phyloP scores from a whole-genome alignment of 2,329 filamentous ascomycete species.

The Herpomyces periplanetae region DNA sequence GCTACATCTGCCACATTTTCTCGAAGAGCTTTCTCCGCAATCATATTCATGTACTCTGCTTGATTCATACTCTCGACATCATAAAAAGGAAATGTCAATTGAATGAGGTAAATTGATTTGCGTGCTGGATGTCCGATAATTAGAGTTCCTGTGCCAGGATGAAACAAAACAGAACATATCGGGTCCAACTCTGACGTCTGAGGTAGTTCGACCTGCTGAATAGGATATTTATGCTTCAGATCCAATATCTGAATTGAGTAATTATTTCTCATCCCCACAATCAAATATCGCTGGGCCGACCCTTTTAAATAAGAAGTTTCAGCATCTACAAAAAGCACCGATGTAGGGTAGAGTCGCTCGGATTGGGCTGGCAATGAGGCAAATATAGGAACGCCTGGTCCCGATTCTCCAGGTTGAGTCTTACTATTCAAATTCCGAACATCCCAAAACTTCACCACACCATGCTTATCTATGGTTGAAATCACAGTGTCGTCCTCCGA shows the following conservation, averaged over 20 bases:
- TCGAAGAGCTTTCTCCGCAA: slow-evolving; percentile 29
- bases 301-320: slow-evolving; percentile 65
- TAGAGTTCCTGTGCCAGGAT: slow-evolving; percentile 65
- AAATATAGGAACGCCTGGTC: slow-evolving; percentile 17
- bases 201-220: slow-evolving; percentile 83
- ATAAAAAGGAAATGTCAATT: slow-evolving; percentile 76
- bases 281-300: slow-evolving; percentile 61
- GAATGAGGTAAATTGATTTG: slow-evolving; percentile 89
- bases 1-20: too few relatives aligned
- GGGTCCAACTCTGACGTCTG: slow-evolving; percentile 85
- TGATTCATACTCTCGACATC: slow-evolving; percentile 41
- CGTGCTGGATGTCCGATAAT: slow-evolving; percentile 78
- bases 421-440: slow-evolving; percentile 29
- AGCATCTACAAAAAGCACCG: slow-evolving; percentile 82
- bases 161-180: slow-evolving; percentile 88
- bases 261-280: slow-evolving; percentile 95
- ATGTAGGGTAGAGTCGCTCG: slow-evolving; percentile 89
- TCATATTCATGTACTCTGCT: slow-evolving; percentile 42
- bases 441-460: slow-evolving; percentile 91
- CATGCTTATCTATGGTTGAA: slow-evolving; percentile 82
- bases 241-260: slow-evolving; percentile 96
- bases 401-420: slow-evolving; percentile 9
- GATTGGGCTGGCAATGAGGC: slow-evolving; percentile 56
- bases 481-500: slow-evolving; percentile 84
- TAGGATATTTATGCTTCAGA: slow-evolving; percentile 63